Conservation (phyloP, 1,139 yeast species). For the Magnusiomyces magnusii region DNA sequence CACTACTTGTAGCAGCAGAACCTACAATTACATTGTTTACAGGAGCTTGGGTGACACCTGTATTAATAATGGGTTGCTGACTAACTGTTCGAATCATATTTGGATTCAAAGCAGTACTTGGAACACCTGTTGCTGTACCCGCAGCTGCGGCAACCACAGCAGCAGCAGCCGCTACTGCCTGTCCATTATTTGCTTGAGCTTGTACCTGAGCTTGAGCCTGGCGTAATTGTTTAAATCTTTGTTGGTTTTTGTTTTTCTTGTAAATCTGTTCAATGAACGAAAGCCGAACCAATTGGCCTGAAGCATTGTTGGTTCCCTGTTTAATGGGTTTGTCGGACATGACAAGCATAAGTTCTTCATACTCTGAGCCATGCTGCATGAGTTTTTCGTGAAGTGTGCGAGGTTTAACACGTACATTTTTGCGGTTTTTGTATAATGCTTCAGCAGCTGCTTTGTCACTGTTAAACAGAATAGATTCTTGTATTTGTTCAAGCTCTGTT, state of each 20-base stretch:
- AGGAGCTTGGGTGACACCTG: conserved; percentile 1
- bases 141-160: conserved; percentile 16
- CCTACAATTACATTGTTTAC: conserved; percentile 11
- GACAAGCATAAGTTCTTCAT: conserved; percentile 79
- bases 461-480: neutral
- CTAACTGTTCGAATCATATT: conserved; percentile 1
- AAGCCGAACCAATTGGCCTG: conserved; percentile 37
- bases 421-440: conserved; percentile 22
- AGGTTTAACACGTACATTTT: conserved; percentile 23
- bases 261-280: conserved; percentile 37
- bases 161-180: conserved; percentile 13
- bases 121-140: conserved; percentile 1
- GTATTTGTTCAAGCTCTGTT: neutral
- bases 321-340: conserved; percentile 31
- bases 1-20: conserved; percentile 9
- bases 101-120: conserved; percentile 11
- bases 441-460: conserved; percentile 16
- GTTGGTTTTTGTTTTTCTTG: conserved; percentile 32
- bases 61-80: conserved; percentile 15
- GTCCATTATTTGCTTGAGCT: conserved; percentile 15
- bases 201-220: conserved; percentile 17
- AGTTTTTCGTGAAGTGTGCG: conserved; percentile 50
- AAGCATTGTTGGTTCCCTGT: conserved; percentile 9
- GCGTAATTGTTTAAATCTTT: conserved; percentile 19
- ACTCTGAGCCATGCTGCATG: conserved; percentile 68